phyloP scores from a whole-genome alignment of 805 yeast genomes.

The Clavispora asparagi region DNA sequence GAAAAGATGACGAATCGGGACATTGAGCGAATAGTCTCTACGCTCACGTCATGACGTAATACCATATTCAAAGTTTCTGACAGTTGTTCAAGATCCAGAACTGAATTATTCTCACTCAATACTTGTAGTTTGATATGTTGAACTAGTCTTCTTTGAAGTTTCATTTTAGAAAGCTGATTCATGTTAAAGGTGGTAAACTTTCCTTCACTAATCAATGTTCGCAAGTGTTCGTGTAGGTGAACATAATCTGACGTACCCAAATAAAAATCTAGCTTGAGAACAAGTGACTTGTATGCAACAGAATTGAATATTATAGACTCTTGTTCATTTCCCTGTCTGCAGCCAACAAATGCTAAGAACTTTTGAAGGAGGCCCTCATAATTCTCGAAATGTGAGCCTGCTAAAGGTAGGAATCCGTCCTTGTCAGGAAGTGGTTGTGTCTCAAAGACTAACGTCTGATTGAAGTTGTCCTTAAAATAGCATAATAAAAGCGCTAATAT shows the following conservation, averaged over 20 bases:
- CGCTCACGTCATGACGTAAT: conserved; percentile 40
- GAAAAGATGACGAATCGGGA: conserved; percentile 43
- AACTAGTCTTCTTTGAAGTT: conserved; percentile 40
- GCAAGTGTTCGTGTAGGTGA: conserved; percentile 53
- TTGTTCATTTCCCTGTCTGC: conserved; percentile 6
- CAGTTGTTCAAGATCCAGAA: conserved; percentile 11
- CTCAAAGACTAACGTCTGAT: conserved; percentile 11
- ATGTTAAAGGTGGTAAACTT: conserved; percentile 47
- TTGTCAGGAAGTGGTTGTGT: neutral
- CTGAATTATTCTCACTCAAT: conserved; percentile 9
- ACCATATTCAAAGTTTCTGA: conserved; percentile 18
- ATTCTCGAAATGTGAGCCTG: neutral
- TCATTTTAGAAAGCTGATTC: conserved; percentile 49
- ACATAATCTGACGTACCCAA: conserved; percentile 51
- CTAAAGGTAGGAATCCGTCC: neutral
- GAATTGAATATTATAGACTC: conserved; percentile 56
- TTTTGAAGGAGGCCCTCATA: neutral
- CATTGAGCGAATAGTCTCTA: conserved; percentile 50
- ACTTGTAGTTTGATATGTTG: conserved; percentile 41
- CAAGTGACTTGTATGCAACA: conserved; percentile 45
- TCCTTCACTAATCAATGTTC: conserved; percentile 50
- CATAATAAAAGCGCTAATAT: conserved; percentile 50
- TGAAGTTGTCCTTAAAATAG: conserved; percentile 32
- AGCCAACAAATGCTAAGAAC: neutral
- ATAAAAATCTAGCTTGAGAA: conserved; percentile 58